Conservation (phyloP, 2,329 filamentous ascomycete species). For the Colletotrichum musae region DNA sequence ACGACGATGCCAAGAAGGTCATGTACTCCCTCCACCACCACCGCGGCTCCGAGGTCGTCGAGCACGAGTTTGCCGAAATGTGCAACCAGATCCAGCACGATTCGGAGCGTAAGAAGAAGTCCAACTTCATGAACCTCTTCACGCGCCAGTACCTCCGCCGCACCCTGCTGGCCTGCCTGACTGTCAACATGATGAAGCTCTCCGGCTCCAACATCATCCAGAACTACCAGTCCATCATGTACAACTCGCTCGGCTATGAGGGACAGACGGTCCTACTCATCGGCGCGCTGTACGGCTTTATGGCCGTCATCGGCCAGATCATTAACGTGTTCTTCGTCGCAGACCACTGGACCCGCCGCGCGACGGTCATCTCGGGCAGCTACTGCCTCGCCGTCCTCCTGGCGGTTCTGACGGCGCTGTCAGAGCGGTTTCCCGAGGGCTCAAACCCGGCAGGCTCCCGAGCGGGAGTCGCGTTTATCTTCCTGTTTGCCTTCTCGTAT, state of each 20-base stretch:
- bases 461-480: slow-evolving; percentile 50
- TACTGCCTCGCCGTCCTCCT: slow-evolving; percentile 4
- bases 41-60: slow-evolving; percentile 43
- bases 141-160: slow-evolving; percentile 48
- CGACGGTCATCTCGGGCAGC: not conserved
- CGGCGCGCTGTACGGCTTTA: slow-evolving; percentile 58
- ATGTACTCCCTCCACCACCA: slow-evolving; percentile 46
- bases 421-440: slow-evolving; percentile 39
- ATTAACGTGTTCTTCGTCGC: slow-evolving; percentile 48
- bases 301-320: slow-evolving; percentile 49
- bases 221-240: slow-evolving; percentile 52
- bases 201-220: slow-evolving; percentile 46
- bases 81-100: slow-evolving; percentile 46
- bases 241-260: slow-evolving; percentile 62
- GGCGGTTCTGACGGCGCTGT: slow-evolving; percentile 43
- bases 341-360: slow-evolving; percentile 48
- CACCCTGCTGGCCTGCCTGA: slow-evolving; percentile 47
- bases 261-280: slow-evolving; percentile 63
- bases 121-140: slow-evolving; percentile 45
- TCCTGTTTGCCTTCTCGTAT: slow-evolving; percentile 49
- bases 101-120: slow-evolving; percentile 35
- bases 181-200: slow-evolving; percentile 50
- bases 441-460: slow-evolving; percentile 43
- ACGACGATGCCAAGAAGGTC: slow-evolving; percentile 46
- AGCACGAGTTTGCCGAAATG: slow-evolving; percentile 44